Evolutionary conservation across 2,329 filamentous ascomycete species (phyloP).

Genomic region (Zasmidium citrigriseum): DNA sequence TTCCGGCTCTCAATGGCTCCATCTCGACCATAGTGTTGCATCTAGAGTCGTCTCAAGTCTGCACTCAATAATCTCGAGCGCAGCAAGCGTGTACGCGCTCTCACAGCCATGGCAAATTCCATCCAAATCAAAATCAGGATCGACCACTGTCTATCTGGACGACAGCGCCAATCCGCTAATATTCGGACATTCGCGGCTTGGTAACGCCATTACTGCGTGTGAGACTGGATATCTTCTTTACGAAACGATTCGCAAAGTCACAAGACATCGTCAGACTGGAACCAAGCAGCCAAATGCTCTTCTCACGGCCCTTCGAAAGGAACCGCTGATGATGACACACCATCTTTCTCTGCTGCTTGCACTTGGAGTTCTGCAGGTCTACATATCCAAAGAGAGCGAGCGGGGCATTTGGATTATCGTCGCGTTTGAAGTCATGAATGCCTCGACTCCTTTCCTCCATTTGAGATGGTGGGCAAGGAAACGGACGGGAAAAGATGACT

Average conservation of each 20-base stretch:
- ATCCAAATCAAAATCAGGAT: no score
- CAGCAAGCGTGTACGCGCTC: no score
- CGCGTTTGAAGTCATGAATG: conserved; percentile 27
- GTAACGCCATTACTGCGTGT: conserved; percentile 23
- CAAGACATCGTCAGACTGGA: background rate
- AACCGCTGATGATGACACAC: conserved; percentile 11
- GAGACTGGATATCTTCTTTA: conserved; percentile 27
- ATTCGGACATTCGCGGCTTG: conserved; percentile 15
- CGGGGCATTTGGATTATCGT: conserved; percentile 25
- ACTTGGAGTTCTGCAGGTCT: conserved; percentile 20
- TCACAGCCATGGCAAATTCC: no score
- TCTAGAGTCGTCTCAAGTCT: no score
- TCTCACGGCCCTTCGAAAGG: background rate
- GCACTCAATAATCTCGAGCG: no score
- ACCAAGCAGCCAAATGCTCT: background rate
- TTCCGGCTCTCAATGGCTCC: no score
- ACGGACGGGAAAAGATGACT: background rate
- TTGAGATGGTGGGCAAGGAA: conserved; percentile 21
- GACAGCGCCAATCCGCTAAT: conserved; percentile 17
- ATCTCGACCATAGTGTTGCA: no score
- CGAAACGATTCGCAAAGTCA: conserved; percentile 14
- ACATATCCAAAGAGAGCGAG: conserved; percentile 22
- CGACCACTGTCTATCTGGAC: conserved; percentile 6
- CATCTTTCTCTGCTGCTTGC: conserved; percentile 18
- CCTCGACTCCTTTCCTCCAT: conserved; percentile 19